phyloP scores from a whole-genome alignment of 768 basidiomycete genomes.

The Suillus ampliporus region DNA sequence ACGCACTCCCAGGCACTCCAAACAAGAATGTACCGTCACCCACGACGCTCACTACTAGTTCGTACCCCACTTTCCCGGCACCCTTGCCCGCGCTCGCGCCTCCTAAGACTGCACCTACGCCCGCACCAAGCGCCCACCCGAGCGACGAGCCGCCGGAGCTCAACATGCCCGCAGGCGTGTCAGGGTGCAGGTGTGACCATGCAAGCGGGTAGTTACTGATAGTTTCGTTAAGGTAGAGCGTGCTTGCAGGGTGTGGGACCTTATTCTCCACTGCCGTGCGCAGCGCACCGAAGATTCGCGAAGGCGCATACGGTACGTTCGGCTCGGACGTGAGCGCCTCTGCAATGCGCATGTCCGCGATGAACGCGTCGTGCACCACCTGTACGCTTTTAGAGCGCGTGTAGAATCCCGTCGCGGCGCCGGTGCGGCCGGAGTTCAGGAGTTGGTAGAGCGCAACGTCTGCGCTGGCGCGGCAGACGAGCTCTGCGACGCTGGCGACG shows the following conservation, averaged over 20 bases:
- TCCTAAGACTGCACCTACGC: slow-evolving; percentile 62
- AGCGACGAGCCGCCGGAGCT: slow-evolving; percentile 68
- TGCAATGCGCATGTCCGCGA: slow-evolving; percentile 30
- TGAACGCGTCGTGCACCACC: slow-evolving; percentile 33
- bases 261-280: slow-evolving; percentile 43
- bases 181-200: slow-evolving; percentile 64
- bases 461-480: slow-evolving; percentile 63
- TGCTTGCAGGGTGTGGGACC: slow-evolving; percentile 15
- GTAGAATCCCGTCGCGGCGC: slow-evolving; percentile 14
- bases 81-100: slow-evolving; percentile 31
- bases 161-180: slow-evolving; percentile 54
- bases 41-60: slow-evolving; percentile 64
- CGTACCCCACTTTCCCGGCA: slow-evolving; percentile 39
- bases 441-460: slow-evolving; percentile 58
- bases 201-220: slow-evolving; percentile 60
- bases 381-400: slow-evolving; percentile 24
- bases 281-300: slow-evolving; percentile 56
- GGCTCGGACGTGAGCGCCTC: slow-evolving; percentile 38
- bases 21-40: slow-evolving; percentile 78
- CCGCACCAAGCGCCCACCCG: slow-evolving; percentile 72
- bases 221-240: slow-evolving; percentile 65
- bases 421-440: slow-evolving; percentile 30
- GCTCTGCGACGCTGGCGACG: slow-evolving; percentile 51
- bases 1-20: slow-evolving; percentile 66
- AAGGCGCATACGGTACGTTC: slow-evolving; percentile 39